Conservation (phyloP, 2,329 filamentous ascomycete species). For the Apiospora marii region DNA sequence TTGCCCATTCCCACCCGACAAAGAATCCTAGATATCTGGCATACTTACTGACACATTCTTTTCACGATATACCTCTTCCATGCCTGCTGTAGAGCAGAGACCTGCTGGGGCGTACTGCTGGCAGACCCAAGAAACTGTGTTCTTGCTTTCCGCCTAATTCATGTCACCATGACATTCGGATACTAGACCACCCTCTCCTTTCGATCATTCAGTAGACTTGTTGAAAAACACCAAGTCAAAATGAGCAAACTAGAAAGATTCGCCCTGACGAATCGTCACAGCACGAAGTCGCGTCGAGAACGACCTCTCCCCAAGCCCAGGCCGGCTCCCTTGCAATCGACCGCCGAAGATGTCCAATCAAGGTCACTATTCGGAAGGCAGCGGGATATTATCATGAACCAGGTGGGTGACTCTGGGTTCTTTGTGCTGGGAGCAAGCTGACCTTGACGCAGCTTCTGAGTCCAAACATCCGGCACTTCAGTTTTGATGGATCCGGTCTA, state of each 20-base stretch:
- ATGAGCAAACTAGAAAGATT: slow-evolving; percentile 17
- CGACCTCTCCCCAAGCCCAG: slow-evolving; percentile 35
- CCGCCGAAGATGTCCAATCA: slow-evolving; percentile 36
- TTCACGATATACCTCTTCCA: background rate
- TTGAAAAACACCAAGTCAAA: background rate
- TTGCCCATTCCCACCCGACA: background rate
- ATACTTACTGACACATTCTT: background rate
- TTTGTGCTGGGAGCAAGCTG: background rate
- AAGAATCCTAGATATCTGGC: slow-evolving; percentile 1
- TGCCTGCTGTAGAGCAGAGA: background rate
- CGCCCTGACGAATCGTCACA: slow-evolving; percentile 27
- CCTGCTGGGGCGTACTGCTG: background rate
- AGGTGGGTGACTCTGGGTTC: slow-evolving; percentile 31
- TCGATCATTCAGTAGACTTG: background rate
- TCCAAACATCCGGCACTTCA: slow-evolving; percentile 40
- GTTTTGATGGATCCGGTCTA: slow-evolving; percentile 36
- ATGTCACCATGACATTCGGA: background rate
- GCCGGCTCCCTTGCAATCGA: slow-evolving; percentile 28
- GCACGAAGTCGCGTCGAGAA: slow-evolving; percentile 32
- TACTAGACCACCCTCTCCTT: background rate
- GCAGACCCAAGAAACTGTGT: background rate
- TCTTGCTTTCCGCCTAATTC: background rate
- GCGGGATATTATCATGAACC: slow-evolving; percentile 39
- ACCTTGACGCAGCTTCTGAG: slow-evolving; percentile 27
- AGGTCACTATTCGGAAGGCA: slow-evolving; percentile 36